A percentile compares a stretch with the other conserved stretches of the same genome.
Conservation (phyloP, 768 basidiomycete genomes). For the Mycena latifolia region DNA sequence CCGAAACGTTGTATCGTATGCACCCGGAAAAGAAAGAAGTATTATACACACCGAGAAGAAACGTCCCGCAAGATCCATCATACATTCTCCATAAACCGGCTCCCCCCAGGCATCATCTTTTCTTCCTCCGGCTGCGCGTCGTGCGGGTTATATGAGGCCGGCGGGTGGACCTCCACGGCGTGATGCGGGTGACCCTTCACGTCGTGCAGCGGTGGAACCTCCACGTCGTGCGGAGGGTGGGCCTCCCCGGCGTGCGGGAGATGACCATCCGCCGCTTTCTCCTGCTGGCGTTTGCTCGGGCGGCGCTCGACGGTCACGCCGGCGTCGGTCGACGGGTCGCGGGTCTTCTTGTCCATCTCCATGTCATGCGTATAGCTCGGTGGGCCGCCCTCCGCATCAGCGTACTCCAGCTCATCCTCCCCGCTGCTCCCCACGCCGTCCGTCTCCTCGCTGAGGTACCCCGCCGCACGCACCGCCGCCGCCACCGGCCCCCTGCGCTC, state of each 20-base stretch:
- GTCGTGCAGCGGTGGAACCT: not conserved
- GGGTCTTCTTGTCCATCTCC: conserved; percentile 54
- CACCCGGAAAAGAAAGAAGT: conserved; percentile 18
- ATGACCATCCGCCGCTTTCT: conserved; percentile 78
- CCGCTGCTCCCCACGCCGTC: conserved; percentile 75
- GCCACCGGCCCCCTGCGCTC: conserved; percentile 94
- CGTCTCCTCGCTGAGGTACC: conserved; percentile 87
- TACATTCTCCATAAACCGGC: conserved; percentile 38
- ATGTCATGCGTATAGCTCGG: conserved; percentile 62
- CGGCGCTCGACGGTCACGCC: conserved; percentile 53
- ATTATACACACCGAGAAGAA: conserved; percentile 17
- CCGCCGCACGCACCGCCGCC: conserved; percentile 90
- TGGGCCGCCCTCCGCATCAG: conserved; percentile 53
- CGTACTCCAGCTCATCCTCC: conserved; percentile 54
- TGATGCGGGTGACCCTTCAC: conserved; percentile 4
- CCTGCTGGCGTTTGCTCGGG: conserved; percentile 73
- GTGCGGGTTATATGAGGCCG: conserved; percentile 12
- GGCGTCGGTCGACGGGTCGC: conserved; percentile 37
- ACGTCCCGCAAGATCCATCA: conserved; percentile 14
- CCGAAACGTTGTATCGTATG: conserved; percentile 9
- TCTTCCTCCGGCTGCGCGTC: conserved; percentile 9
- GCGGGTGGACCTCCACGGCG: conserved; percentile 13
- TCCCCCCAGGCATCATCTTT: conserved; percentile 25
- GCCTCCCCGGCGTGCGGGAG: conserved; percentile 48
- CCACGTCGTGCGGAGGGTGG: conserved; percentile 41